Evolutionary conservation across 257 asterid genomes (phyloP).

Genomic region (Solanum pennellii): DNA sequence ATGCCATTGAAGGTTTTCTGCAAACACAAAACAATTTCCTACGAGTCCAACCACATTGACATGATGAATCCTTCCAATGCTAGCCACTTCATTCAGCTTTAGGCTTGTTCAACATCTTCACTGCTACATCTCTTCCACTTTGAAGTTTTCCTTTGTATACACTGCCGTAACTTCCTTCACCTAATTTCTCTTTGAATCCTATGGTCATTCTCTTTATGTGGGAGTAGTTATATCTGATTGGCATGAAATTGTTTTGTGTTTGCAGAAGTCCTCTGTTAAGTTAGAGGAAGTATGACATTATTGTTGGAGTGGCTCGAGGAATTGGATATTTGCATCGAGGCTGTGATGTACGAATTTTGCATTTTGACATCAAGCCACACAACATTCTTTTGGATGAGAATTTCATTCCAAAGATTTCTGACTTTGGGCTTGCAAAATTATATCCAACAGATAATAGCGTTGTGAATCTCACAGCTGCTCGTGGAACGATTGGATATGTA

Average conservation of each 20-base stretch:
- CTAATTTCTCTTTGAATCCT: no score
- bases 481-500: not conserved
- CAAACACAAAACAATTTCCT: not conserved
- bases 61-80: constrained; percentile 46
- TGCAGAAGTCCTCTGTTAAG: not conserved
- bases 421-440: not conserved
- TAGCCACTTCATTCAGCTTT: constrained; percentile 37
- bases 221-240: no score
- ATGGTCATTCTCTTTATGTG: no score
- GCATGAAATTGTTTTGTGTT: no score
- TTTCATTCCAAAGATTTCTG: not conserved
- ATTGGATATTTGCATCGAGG: not conserved
- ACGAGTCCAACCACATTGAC: constrained; percentile 32
- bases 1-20: not conserved
- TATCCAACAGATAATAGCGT: not conserved
- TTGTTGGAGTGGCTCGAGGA: constrained; percentile 19
- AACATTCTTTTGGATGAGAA: not conserved
- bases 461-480: not conserved
- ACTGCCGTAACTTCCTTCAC: not conserved
- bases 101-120: constrained; percentile 32
- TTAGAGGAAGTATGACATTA: constrained; percentile 16
- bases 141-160: constrained; percentile 3
- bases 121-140: constrained; percentile 32
- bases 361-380: not conserved
- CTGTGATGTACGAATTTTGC: not conserved